phyloP scores from a whole-genome alignment of 495 filamentous ascomycete genomes.

The Elasticomyces elasticus region DNA sequence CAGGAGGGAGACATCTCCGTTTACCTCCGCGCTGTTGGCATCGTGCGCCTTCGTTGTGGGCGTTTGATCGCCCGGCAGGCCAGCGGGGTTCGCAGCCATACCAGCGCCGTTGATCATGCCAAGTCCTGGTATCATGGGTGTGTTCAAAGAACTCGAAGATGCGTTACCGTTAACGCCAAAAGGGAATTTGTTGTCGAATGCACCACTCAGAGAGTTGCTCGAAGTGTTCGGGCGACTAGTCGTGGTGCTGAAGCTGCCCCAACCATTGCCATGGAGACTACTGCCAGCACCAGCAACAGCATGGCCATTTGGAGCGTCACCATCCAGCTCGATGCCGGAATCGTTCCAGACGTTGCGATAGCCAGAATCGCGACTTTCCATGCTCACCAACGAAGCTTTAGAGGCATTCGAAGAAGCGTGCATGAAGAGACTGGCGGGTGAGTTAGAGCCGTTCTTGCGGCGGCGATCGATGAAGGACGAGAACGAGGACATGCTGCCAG shows the following conservation, averaged over 20 bases:
- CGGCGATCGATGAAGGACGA: constrained; percentile 82
- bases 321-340: constrained; percentile 81
- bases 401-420: constrained; percentile 87
- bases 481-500: constrained; percentile 84
- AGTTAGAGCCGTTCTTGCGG: constrained; percentile 82
- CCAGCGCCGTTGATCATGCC: constrained; percentile 19
- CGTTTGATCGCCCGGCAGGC: constrained; percentile 58
- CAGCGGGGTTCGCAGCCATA: not conserved
- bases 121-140: constrained; percentile 37
- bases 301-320: constrained; percentile 57
- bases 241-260: constrained; percentile 37
- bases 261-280: constrained; percentile 50
- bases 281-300: constrained; percentile 3
- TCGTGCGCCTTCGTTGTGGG: constrained; percentile 40
- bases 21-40: constrained; percentile 3
- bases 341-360: constrained; percentile 97
- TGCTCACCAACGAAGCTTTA: constrained; percentile 84
- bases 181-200: constrained; percentile 48
- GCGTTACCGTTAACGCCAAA: constrained; percentile 44
- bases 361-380: constrained; percentile 83
- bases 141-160: constrained; percentile 21
- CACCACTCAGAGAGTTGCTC: constrained; percentile 22
- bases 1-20: not conserved
- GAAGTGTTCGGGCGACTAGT: constrained; percentile 18
- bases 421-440: constrained; percentile 78